phyloP scores from a whole-genome alignment of 164 flowering plant genomes.

The Buxus sempervirens region DNA sequence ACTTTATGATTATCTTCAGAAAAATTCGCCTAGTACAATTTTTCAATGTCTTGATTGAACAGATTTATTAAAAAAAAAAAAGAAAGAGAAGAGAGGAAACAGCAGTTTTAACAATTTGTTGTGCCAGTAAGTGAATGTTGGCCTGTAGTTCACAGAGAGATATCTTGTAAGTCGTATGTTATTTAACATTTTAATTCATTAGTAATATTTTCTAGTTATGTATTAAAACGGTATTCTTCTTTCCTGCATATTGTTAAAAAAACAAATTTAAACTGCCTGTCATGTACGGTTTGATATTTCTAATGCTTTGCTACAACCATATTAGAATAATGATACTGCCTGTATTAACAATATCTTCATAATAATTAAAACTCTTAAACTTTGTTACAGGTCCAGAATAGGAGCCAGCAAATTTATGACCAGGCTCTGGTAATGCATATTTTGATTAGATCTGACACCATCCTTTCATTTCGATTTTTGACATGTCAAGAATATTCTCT shows the following conservation, averaged over 20 bases:
- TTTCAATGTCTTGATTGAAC: no score
- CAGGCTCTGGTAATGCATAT: slow-evolving; percentile 66
- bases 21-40: no score
- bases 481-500: not conserved
- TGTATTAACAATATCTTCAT: not conserved
- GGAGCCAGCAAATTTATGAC: slow-evolving; percentile 76
- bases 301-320: not conserved
- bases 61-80: no score
- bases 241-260: not conserved
- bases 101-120: not conserved
- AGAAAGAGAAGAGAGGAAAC: no score
- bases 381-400: slow-evolving; percentile 68
- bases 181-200: no score
- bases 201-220: not conserved
- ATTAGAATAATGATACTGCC: not conserved
- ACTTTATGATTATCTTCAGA: no score
- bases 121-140: not conserved
- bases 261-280: not conserved
- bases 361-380: not conserved
- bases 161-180: not conserved
- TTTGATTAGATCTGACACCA: not conserved
- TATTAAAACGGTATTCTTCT: not conserved
- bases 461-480: not conserved
- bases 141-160: not conserved
- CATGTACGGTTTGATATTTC: not conserved